phyloP scores from a whole-genome alignment of 768 basidiomycete genomes.

The Boletus sp. region DNA sequence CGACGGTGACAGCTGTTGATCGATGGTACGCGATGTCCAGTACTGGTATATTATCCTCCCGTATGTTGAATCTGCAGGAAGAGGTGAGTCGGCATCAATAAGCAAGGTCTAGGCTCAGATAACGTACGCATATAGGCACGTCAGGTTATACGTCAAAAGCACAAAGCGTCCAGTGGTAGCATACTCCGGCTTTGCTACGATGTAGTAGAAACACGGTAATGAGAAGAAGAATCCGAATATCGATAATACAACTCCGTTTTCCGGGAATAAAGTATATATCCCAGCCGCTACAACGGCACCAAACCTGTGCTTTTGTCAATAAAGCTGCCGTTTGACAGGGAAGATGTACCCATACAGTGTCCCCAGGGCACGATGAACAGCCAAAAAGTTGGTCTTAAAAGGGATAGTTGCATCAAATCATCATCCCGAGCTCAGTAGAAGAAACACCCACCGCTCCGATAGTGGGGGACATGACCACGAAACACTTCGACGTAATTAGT shows the following conservation, averaged over 20 bases:
- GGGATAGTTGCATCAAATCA: slow-evolving; percentile 10
- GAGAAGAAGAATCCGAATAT: slow-evolving; percentile 88
- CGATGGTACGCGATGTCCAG: slow-evolving; percentile 73
- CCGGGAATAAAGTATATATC: slow-evolving; percentile 73
- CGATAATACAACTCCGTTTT: slow-evolving; percentile 70
- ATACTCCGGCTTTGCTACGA: slow-evolving; percentile 75
- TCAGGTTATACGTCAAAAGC: slow-evolving; percentile 86
- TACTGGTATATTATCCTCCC: slow-evolving; percentile 62
- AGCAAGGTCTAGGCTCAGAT: background rate
- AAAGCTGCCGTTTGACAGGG: background rate
- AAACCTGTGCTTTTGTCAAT: slow-evolving; percentile 44
- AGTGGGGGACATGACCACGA: slow-evolving; percentile 88
- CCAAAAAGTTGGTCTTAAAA: slow-evolving; percentile 78
- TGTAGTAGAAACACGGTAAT: slow-evolving; percentile 91
- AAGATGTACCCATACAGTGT: slow-evolving; percentile 61
- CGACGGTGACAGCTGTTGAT: slow-evolving; percentile 75
- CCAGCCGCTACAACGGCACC: slow-evolving; percentile 77
- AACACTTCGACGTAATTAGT: slow-evolving; percentile 49
- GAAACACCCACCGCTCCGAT: slow-evolving; percentile 68
- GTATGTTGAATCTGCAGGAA: slow-evolving; percentile 68
- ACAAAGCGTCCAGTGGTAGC: slow-evolving; percentile 77
- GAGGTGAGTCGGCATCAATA: background rate
- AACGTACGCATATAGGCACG: slow-evolving; percentile 65
- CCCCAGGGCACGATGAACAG: slow-evolving; percentile 78
- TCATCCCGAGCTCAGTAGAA: background rate